A percentile compares a stretch with the other conserved stretches of the same genome.
Evolutionary conservation across 2,329 filamentous ascomycete genomes (phyloP).

Genomic region (Colletotrichum tanaceti): DNA sequence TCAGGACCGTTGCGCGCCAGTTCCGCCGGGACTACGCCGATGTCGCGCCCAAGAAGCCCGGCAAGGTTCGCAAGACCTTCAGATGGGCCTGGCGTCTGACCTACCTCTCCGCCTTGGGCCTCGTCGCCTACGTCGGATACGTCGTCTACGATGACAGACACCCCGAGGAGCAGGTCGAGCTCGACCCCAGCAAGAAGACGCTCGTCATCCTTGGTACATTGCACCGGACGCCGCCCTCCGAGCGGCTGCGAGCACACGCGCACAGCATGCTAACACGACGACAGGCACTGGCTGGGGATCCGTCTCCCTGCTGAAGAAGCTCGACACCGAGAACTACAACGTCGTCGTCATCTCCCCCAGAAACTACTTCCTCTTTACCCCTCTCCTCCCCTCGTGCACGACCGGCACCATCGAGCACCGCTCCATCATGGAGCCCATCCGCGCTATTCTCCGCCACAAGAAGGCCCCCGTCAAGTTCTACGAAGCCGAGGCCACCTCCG

Average conservation of each 20-base stretch:
- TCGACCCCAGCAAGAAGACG: slow-evolving; percentile 94
- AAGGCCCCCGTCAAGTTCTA: slow-evolving; percentile 94
- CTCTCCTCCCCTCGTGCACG: slow-evolving; percentile 95
- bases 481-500: slow-evolving; percentile 95
- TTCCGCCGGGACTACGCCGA: slow-evolving; percentile 64
- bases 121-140: slow-evolving; percentile 79
- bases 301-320: slow-evolving; percentile 96
- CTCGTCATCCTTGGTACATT: slow-evolving; percentile 88
- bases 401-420: slow-evolving; percentile 98
- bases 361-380: slow-evolving; percentile 99
- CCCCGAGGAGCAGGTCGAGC: slow-evolving; percentile 80
- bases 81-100: slow-evolving; percentile 86
- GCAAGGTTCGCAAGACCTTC: slow-evolving; percentile 75
- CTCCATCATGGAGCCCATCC: slow-evolving; percentile 99
- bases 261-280: slow-evolving; percentile 36
- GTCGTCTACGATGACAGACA: slow-evolving; percentile 85
- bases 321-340: slow-evolving; percentile 99
- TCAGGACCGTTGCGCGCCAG: slow-evolving; percentile 50
- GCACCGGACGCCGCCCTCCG: background rate
- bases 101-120: slow-evolving; percentile 78
- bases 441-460: slow-evolving; percentile 95
- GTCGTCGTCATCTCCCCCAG: slow-evolving; percentile 96
- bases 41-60: slow-evolving; percentile 60
- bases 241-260: slow-evolving; percentile 9
- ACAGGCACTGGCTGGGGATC: slow-evolving; percentile 95